Evolutionary conservation across 495 filamentous ascomycete species (phyloP).

Genomic region (Hypoxylon subgilvum): DNA sequence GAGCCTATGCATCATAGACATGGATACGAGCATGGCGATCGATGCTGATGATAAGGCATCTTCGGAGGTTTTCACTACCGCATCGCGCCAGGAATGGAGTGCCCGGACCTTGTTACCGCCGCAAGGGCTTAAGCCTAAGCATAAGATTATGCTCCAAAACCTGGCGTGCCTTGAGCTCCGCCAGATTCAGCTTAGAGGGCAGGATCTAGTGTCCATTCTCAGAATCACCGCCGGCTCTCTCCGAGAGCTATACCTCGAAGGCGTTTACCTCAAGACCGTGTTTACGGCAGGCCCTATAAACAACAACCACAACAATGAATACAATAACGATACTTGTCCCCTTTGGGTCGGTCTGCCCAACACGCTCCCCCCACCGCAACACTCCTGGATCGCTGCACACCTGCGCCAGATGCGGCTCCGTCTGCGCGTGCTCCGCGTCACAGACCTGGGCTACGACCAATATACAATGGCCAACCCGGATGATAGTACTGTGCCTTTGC

Average conservation of each 20-base stretch:
- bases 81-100: too few species aligned
- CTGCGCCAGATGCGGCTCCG: conserved; percentile 19
- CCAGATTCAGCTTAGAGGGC: conserved; percentile 32
- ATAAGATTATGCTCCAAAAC: conserved; percentile 21
- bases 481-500: too few species aligned
- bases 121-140: too few species aligned
- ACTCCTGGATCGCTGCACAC: conserved; percentile 33
- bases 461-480: conserved; percentile 13
- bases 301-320: conserved; percentile 17
- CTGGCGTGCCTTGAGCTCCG: conserved; percentile 36
- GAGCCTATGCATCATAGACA: conserved; percentile 32
- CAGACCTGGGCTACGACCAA: conserved; percentile 32
- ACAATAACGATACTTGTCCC: too few species aligned
- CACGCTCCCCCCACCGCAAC: conserved; percentile 17
- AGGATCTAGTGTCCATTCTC: conserved; percentile 7
- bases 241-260: conserved; percentile 35
- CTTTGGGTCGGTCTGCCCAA: conserved; percentile 40
- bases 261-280: conserved; percentile 34
- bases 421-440: conserved; percentile 34
- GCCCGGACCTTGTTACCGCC: too few species aligned
- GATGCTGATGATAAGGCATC: too few species aligned
- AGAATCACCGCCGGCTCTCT: conserved; percentile 24
- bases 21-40: conserved; percentile 26
- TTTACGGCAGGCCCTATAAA: conserved; percentile 11
- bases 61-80: too few species aligned